Base-by-base conservation (phyloP, 129 eudicot species). In the Centrapalus pauciflorus region DNA sequence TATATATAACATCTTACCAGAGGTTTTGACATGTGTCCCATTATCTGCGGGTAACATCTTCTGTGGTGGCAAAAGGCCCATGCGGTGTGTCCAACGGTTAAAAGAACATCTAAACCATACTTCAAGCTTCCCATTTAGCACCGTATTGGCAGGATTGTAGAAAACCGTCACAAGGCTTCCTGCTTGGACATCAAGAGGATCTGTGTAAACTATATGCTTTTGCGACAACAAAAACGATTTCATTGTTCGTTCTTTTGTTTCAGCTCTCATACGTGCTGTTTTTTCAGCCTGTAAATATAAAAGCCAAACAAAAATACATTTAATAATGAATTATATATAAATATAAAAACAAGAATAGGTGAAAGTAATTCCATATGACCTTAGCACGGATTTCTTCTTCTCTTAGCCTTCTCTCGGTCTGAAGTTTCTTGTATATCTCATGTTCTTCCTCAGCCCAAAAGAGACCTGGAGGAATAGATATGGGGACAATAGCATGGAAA, bases 41-140 rank as follows among this genome's bases (percentile, higher is more conserved):
- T 80, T 80, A 49, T 79, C 85, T 26, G 83, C 86, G 51, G 95
- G 93, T 79, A 84, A 33, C 99, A 94, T 94, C 76, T 82, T 80
- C 75, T 82, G 93, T 48, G 97, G 93, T 46, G 92, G 85, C 82
- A 94, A 81, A 45, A 82, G 85, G 24, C 99, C 97, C 76, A 78
- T 24, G 49, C 85, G 93, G 52, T 94, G 97, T 57, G 99, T 86
- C 99, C 99, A 94, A 20, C 94, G 93, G 71, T 94, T 94, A 78
- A 94, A 94, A 25, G 93, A 94, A 61, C 99, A 77, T 84, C 94
- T 82, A 67, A 94, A 83, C 99, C 99, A 94, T 61, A 86, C 64
- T 77, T 94, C 97, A 23, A 88, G 70, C 76, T 86, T 94, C 63
- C 99, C 97, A 46, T 86, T 84, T 35, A 94, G 69, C 34, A 89